phyloP scores from a whole-genome alignment of 2,329 filamentous ascomycete species.

The Pleoardoris graminearum region DNA sequence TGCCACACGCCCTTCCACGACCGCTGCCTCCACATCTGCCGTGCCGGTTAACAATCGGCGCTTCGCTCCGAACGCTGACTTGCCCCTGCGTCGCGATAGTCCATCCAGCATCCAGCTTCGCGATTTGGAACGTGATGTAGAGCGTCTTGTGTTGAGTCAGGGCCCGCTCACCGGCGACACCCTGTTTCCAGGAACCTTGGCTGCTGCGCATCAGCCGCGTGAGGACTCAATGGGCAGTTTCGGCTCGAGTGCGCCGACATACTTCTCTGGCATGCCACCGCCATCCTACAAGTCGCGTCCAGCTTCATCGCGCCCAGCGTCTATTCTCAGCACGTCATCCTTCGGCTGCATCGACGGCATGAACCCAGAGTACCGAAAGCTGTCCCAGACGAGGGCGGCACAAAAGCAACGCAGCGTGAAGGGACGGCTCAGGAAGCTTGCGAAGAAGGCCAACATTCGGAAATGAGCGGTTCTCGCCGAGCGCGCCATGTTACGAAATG shows the following conservation, averaged over 20 bases:
- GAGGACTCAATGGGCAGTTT: conserved; percentile 39
- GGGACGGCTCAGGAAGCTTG: conserved; percentile 34
- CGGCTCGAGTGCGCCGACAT: conserved; percentile 37
- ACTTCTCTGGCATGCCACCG: conserved; percentile 35
- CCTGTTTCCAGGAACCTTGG: conserved; percentile 18
- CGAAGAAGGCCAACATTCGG: conserved; percentile 24
- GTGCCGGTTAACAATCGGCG: not conserved
- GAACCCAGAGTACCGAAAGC: conserved; percentile 29
- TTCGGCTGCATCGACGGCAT: conserved; percentile 44
- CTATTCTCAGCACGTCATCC: conserved; percentile 38
- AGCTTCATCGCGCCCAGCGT: conserved; percentile 36
- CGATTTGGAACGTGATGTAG: conserved; percentile 19
- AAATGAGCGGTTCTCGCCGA: conserved; percentile 2
- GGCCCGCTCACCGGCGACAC: conserved; percentile 11
- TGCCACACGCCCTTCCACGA: conserved; percentile 9
- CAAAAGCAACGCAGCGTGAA: conserved; percentile 26
- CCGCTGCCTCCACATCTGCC: conserved; percentile 7
- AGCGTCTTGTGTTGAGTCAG: conserved; percentile 19
- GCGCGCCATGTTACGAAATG: not conserved
- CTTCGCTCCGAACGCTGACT: conserved; percentile 5
- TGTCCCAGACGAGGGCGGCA: conserved; percentile 30
- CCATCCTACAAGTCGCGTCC: conserved; percentile 41
- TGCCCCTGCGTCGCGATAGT: conserved; percentile 12
- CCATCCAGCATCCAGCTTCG: conserved; percentile 17
- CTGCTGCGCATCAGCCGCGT: conserved; percentile 17